Base-by-base conservation (phyloP, 2,329 filamentous ascomycete species). In the Thielaviopsis ethacetica region DNA sequence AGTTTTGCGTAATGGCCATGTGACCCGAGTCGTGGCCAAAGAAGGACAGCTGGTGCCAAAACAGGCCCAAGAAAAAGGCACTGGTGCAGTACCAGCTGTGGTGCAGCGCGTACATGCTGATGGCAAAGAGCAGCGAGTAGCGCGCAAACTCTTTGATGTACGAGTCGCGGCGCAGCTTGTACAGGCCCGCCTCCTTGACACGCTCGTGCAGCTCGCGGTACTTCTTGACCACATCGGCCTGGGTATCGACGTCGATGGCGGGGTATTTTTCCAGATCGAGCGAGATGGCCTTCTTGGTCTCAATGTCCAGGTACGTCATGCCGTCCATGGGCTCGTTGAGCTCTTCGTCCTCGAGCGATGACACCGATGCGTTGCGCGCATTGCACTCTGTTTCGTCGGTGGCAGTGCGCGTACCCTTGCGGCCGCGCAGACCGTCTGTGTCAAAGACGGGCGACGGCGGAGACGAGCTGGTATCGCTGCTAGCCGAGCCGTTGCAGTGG, bases 41-140 rank as follows among this genome's bases (percentile, higher is more conserved):
- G 68, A 98, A 98, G 56, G 91, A 86, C 27, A 97, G 78, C 69
- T 97, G 93, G 68, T 97, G 93, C 91, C 93, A 97, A 67, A 95
- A 79, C 62, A 81, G 76, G 21, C 91, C 93, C 2, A 97, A 76
- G 64, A 84, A 89, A 54, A 87, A 69, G 1, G 82, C 90, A 59
- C 87, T 88, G 2, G 79, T 73, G 54, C 72, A 75, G 66, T 87
- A 91, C 80, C 85, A 88, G 41, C 77, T 77, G 66, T 73, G 73
- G 17, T 71, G 76, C 21, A 93, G 72, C 65, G 80, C 82, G 4
- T 78, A 68, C 41, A 91, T 70, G 62, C 82, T 82, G 55, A 83
- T 70, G 15, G 70, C 67, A 57, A 86, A 83, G 27, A 95, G 78
- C 12, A 64, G 58, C 1, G 76, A 71, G 68, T 95, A 97, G 26